Conservation (phyloP, 768 basidiomycete genomes). For the Boletus subparvulus region DNA sequence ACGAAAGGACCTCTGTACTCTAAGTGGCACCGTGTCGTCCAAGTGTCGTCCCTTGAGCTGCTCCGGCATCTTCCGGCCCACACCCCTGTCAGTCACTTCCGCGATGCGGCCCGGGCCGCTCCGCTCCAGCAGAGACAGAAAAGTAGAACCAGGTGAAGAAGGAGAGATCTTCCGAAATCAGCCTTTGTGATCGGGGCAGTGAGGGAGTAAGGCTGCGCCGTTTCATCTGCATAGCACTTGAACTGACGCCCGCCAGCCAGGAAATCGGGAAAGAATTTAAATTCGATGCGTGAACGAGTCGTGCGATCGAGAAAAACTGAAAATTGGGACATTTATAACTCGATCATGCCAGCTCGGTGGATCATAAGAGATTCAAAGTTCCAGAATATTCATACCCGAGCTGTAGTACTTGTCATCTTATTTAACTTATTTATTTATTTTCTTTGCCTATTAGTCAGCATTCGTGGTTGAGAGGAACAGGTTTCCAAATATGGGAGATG, state of each 20-base stretch:
- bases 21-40: no score
- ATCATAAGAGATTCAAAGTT: background rate
- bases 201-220: background rate
- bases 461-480: constrained; percentile 23
- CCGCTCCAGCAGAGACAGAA: background rate
- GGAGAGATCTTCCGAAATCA: background rate
- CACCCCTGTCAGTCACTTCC: no score
- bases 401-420: no score
- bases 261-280: no score
- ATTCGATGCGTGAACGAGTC: no score
- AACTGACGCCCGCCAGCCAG: background rate
- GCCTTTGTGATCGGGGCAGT: background rate
- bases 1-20: no score
- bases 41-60: no score
- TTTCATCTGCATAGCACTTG: background rate
- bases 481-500: constrained; percentile 24
- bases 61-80: no score
- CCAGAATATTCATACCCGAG: no score
- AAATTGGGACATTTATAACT: background rate
- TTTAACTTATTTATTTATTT: background rate
- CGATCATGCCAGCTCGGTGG: no score
- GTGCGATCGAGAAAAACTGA: background rate
- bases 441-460: constrained; percentile 17
- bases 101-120: no score
- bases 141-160: background rate